phyloP scores from a whole-genome alignment of 768 basidiomycete species.

The Lactarius vividus region DNA sequence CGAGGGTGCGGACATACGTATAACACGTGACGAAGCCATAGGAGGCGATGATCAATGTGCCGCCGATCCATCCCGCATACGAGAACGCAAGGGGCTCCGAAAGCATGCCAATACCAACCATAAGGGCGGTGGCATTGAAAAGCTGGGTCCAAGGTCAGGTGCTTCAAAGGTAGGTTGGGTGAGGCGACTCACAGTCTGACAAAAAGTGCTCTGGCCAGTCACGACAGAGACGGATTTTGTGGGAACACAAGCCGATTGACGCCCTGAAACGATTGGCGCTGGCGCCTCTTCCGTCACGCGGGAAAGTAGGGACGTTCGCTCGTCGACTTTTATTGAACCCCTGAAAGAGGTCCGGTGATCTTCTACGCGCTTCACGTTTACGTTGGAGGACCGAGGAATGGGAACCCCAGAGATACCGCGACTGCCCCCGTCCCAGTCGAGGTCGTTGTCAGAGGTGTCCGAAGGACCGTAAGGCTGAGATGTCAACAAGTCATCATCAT shows the following conservation, averaged over 20 bases:
- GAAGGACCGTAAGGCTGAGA: neutral
- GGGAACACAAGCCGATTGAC: neutral
- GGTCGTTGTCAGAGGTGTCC: neutral
- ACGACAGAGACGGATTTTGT: neutral
- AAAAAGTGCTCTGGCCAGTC: constrained; percentile 29
- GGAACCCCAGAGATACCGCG: constrained; percentile 3
- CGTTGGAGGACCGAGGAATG: neutral
- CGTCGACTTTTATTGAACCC: neutral
- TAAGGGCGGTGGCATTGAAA: constrained; percentile 85
- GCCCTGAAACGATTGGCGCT: neutral
- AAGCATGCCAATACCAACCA: constrained; percentile 86
- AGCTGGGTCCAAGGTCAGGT: constrained; percentile 44
- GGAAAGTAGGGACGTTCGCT: constrained; percentile 19
- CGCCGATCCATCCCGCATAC: constrained; percentile 85
- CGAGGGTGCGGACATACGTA: constrained; percentile 54
- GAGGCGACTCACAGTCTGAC: constrained; percentile 27
- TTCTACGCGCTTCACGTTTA: constrained; percentile 1
- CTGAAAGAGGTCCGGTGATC: neutral
- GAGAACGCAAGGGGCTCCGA: constrained; percentile 90
- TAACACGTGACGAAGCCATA: constrained; percentile 85
- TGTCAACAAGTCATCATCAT: constrained; percentile 14
- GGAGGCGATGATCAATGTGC: constrained; percentile 67
- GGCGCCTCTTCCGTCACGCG: constrained; percentile 2
- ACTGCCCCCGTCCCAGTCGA: constrained; percentile 16
- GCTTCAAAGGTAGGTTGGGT: neutral